These are phyloP conservation scores for Stephanodiscus triporus DNA, from an alignment of 108 stramenopile genomes.

Conservation along the genomic window DNA sequence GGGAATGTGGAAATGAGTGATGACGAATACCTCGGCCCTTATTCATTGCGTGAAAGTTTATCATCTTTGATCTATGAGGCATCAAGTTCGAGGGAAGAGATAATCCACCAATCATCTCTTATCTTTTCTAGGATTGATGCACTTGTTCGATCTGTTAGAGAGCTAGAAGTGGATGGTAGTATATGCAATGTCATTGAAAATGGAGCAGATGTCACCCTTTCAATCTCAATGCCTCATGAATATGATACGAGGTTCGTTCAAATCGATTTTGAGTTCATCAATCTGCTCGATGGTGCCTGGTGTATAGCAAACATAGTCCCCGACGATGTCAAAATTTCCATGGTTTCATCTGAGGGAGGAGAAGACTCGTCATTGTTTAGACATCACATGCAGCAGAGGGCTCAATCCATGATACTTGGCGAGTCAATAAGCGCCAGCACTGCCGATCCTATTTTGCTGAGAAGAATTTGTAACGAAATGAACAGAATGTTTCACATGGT, in stretches of 20 bases:
- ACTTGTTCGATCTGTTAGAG: slow-evolving; percentile 26
- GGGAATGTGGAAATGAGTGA: slow-evolving; percentile 12
- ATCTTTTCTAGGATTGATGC: slow-evolving; percentile 39
- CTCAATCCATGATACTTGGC: background rate
- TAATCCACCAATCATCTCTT: slow-evolving; percentile 8
- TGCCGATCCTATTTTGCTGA: slow-evolving; percentile 8
- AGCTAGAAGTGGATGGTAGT: slow-evolving; percentile 27
- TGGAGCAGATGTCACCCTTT: slow-evolving; percentile 12
- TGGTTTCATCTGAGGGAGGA: background rate
- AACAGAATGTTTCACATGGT: background rate
- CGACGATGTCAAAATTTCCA: background rate
- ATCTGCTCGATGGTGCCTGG: background rate
- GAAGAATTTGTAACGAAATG: slow-evolving; percentile 1
- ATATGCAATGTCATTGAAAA: slow-evolving; percentile 18
- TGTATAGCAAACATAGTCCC: background rate
- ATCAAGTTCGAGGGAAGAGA: slow-evolving; percentile 6
- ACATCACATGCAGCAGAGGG: slow-evolving; percentile 3
- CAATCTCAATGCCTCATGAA: slow-evolving; percentile 13
- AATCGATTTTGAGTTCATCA: background rate
- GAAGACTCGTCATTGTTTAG: background rate
- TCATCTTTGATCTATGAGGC: slow-evolving; percentile 13
- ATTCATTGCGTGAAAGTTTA: slow-evolving; percentile 30
- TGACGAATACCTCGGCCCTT: slow-evolving; percentile 9
- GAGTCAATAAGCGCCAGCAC: background rate
- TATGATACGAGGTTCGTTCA: slow-evolving; percentile 6